Evolutionary conservation across 495 filamentous ascomycete species (phyloP), one percentile per base, ranked within the genome.

Genomic region (Baudoinia panamericana): DNA sequence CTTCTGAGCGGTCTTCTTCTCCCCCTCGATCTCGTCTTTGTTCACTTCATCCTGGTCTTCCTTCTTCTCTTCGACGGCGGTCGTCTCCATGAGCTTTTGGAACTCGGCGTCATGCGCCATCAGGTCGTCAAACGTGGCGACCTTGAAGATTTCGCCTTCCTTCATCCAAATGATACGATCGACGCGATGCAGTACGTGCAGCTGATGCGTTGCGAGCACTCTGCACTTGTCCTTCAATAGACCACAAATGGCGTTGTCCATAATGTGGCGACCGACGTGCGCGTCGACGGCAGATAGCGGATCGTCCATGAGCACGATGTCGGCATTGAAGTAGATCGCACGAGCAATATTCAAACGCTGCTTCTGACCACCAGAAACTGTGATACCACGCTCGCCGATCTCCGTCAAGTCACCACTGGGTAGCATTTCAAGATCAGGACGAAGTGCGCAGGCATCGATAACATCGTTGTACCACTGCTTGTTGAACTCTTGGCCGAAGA

Each of bases 121-220:
- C 20, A 96, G 65, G 36, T 92, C 84, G 28, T 83, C 72, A 51
- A 84, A 94, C 1, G 87, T 93, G 48, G 85, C 87, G 33, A 94
- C 66, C 2, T 82, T 82, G 51, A 79, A 70, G 31, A 97, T 80
- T 31, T 63, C 73, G 17, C 90, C 90, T 6, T 77, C 75, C 29
- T 94, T 77, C 75, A 97, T 82, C 74, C 83, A 86, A 22, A 95
- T 71, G 45, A 96, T 82, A 12, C 87, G 69, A 53, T 95, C 84
- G 54, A 85, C 93, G 20, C 87, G 82, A 48, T 72, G 81, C 12
- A 95, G 71, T 18, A 96, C 87, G 63, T 90, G 86, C 5, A 94
- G 71, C 55, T 95, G 90, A 59, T 97, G 90, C 0, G 90, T 97
- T 4, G 88, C 90, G 25, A 97, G 68, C 23, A 96, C 80, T 22